Evolutionary conservation across 768 basidiomycete genomes (phyloP).

Genomic region (Mycena pura): DNA sequence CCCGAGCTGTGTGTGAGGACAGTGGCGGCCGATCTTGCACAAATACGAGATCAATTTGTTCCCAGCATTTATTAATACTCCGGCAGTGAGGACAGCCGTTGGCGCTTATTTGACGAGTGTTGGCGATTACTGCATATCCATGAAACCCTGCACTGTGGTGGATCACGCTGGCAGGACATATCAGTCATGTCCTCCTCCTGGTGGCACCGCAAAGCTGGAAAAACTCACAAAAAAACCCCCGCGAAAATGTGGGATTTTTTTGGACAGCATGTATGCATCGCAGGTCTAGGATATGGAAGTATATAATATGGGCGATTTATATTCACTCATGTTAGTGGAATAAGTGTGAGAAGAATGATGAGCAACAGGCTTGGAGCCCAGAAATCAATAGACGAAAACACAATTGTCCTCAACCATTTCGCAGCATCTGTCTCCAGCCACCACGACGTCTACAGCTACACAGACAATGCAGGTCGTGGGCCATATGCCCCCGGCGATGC

Average conservation of each 20-base stretch:
- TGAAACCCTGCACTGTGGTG: constrained; percentile 6
- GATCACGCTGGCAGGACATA: constrained; percentile 15
- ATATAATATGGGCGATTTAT: too few species aligned
- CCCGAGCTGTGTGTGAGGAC: too few species aligned
- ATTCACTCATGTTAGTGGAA: too few species aligned
- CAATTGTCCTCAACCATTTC: not conserved
- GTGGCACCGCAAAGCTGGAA: not conserved
- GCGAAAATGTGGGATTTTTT: not conserved
- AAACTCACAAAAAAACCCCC: not conserved
- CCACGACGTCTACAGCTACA: constrained; percentile 61
- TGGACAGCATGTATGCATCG: too few species aligned
- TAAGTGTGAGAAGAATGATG: constrained; percentile 2
- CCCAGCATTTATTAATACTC: constrained; percentile 14
- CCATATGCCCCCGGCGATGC: constrained; percentile 62
- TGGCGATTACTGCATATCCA: constrained; percentile 1
- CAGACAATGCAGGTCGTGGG: constrained; percentile 77
- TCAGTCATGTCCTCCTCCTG: constrained; percentile 12
- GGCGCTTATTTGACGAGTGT: constrained; percentile 6
- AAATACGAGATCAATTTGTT: constrained; percentile 16
- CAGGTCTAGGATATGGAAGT: too few species aligned
- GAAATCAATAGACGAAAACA: not conserved
- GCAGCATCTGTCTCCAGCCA: constrained; percentile 20
- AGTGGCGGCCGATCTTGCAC: too few species aligned
- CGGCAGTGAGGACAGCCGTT: constrained; percentile 12
- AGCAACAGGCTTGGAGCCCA: not conserved